Evolutionary conservation across 257 asterid genomes (phyloP), one percentile per base, ranked within the genome.

Genomic region (Orobanche coerulescens): DNA sequence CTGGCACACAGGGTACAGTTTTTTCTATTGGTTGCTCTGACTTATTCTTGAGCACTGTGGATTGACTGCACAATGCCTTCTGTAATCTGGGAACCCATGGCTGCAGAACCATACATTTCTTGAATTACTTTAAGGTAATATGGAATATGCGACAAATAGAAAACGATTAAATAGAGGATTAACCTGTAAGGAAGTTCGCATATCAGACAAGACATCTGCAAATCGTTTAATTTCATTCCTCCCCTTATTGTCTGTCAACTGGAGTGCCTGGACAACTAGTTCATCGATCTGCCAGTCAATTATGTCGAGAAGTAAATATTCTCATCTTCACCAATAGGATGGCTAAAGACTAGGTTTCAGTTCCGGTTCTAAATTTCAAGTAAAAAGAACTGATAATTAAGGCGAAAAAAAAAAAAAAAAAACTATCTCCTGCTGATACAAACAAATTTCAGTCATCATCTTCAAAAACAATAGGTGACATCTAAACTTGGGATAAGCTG

Each of bases 151-250:
- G 49, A 37, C 42, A 14, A 20, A 47, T 36, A n/a, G 42, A 64
- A 37, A 61, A 12, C 25, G 72, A 23, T 13, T 57, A 62, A 54
- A 26, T 11, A 28, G 57, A 30, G 51, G 33, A 75, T 43, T 57
- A 69, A 93, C 99, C 99, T 89, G 80, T 60, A 93, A 77, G 63
- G 92, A 84, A 51, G 73, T 78, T 46, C 81, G 83, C 78, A 87
- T 85, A 54, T 83, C 87, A 73, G 88, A 80, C 67, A 93, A 78
- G 62, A 78, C 70, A 54, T 82, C 79, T 42, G 81, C 82, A 72
- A 89, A 89, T 31, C 80, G 78, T 64, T 84, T 82, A 50, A 93
- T 67, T 76, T 93, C 96, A 65, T 76, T 75, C 70, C 52, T 57
- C 58, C 72, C 78, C 33, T 76, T 71, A 66, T 70, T 68, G 73